Base-by-base conservation (phyloP, 305 asterid genomes). In the Striga hermonthica region DNA sequence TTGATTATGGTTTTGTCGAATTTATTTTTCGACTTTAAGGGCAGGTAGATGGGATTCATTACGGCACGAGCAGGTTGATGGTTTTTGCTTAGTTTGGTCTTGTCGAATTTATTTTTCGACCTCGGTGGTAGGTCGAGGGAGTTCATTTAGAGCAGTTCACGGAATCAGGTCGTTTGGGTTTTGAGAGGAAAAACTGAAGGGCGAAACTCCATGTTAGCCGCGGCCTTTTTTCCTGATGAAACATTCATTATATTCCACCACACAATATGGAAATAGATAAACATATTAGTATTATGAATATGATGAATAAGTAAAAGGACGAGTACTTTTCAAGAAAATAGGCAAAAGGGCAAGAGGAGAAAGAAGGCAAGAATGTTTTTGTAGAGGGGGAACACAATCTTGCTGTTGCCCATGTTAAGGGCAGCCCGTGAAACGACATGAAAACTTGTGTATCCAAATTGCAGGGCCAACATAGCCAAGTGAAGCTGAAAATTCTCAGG, bases 371-470 rank as follows among this genome's bases (percentile, higher is more conserved):
- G 80, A 50, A 89, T 81, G 83, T 88, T 88, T 64, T 95, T 77
- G 44, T 88, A 88, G 67, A 88, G 89, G 0, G 95, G 90, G 78
- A 84, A 88, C 3, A 88, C 96, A 41, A 88, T 80, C 76, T 88
- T 88, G 83, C 95, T 86, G 4, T 86, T 88, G 47, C 96, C 96
- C 91, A 84, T 86, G 62, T 89, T 89, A 72, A 89, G 96, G 55
- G 96, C 96, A 60, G 82, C 79, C 34, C 93, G 71, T 3, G 97
- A 89, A 14, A 89, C 95, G 1, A 89, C 89, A 57, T 89, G 97
- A 31, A 89, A 89, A 48, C 97, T 95, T 6, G 97, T 95, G 61
- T 89, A 89, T 4, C 97, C 97, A 53, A 89, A 89, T 60, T 89
- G 97, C 81, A 89, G 71, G 52, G 89, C 83, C 66, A 89, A 62